A percentile compares a stretch with the other conserved stretches of the same genome.
Conservation (phyloP, 345 rosid species). For the Anacardium occidentale region DNA sequence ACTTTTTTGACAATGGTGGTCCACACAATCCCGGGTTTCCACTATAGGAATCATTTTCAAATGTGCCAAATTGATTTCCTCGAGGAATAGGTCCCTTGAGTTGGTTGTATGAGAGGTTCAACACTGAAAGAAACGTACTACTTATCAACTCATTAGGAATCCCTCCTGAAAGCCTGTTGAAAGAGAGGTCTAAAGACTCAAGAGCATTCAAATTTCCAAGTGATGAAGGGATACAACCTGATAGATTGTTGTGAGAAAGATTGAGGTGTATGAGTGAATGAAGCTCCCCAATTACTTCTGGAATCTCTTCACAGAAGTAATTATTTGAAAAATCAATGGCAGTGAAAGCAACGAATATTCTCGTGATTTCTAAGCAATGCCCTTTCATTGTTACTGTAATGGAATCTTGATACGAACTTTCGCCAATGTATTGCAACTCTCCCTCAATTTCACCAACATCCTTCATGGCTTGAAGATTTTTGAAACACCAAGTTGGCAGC, state of each 20-base stretch:
- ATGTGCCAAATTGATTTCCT: no score
- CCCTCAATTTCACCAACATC: no score
- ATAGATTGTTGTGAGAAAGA: neutral
- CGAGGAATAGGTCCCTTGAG: no score
- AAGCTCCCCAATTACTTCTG: slow-evolving; percentile 10
- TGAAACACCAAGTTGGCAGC: neutral
- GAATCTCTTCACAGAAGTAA: slow-evolving; percentile 15
- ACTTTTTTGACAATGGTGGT: no score
- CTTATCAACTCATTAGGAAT: no score
- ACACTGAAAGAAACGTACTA: no score
- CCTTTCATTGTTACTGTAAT: slow-evolving; percentile 19
- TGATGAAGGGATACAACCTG: neutral
- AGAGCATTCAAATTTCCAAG: neutral
- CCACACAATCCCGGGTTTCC: no score
- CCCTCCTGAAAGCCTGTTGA: neutral
- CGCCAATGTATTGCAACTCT: neutral
- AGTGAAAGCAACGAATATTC: neutral
- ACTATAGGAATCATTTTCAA: no score
- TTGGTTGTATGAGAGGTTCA: no score
- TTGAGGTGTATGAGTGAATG: neutral
- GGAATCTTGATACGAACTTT: neutral
- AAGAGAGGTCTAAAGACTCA: neutral
- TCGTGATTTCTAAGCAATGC: neutral
- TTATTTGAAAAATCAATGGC: slow-evolving; percentile 22
- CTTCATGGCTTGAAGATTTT: neutral